phyloP scores from a whole-genome alignment of 202 grass and related monocot genomes.

The Digitaria exilis region DNA sequence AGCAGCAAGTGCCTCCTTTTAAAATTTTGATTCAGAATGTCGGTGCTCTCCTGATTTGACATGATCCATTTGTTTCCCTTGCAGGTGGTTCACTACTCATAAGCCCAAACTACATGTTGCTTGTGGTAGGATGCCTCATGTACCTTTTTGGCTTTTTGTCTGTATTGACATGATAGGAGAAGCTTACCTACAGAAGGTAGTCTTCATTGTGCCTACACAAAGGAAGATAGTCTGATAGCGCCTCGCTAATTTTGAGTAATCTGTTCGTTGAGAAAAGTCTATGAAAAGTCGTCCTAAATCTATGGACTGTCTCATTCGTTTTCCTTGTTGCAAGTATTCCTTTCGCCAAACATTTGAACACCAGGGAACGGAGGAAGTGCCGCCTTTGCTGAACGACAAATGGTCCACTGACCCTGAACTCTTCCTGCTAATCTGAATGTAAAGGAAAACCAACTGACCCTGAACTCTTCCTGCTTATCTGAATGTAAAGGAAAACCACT shows the following conservation, averaged over 20 bases:
- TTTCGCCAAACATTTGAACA: background rate
- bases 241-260: constrained; percentile 18
- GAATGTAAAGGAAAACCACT: constrained; percentile 1
- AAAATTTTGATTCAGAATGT: background rate
- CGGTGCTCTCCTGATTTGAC: background rate
- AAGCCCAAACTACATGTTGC: constrained; percentile 30
- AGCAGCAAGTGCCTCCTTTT: background rate
- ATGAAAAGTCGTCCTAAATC: background rate
- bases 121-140: constrained; percentile 32
- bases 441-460: background rate
- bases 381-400: constrained; percentile 19
- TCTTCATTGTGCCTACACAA: background rate
- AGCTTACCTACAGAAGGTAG: background rate
- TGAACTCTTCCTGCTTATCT: constrained; percentile 21
- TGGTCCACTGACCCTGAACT: background rate
- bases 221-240: background rate
- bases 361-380: background rate
- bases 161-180: constrained; percentile 30
- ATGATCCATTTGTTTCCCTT: background rate
- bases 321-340: background rate
- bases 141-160: constrained; percentile 43
- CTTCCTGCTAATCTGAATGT: constrained; percentile 11
- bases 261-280: background rate
- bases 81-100: constrained; percentile 34
- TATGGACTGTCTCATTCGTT: background rate